Conservation (phyloP, 2,329 filamentous ascomycete species). For the Albifimbria verrucaria region DNA sequence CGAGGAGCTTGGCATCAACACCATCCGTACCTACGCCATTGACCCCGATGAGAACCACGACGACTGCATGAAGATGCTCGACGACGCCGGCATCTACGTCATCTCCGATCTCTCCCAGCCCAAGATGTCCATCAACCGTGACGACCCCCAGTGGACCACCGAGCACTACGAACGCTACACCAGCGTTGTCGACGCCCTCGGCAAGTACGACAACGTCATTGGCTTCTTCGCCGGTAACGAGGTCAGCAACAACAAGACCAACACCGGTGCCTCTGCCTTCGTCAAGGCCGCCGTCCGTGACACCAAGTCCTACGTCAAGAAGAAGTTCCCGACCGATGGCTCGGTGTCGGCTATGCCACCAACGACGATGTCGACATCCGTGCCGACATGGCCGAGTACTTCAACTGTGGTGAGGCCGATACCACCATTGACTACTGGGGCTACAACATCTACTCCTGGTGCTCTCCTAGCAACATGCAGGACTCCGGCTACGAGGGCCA, state of each 20-base stretch:
- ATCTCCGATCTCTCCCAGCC: constrained; percentile 88
- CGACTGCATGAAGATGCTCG: constrained; percentile 79
- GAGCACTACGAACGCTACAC: constrained; percentile 79
- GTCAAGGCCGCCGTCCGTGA: constrained; percentile 98
- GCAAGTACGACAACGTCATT: constrained; percentile 83
- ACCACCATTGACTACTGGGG: constrained; percentile 93
- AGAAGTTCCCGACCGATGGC: constrained; percentile 69
- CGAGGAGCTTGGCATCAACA: constrained; percentile 77
- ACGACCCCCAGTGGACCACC: constrained; percentile 74
- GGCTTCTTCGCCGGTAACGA: constrained; percentile 99
- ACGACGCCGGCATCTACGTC: constrained; percentile 89
- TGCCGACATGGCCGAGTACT: constrained; percentile 80
- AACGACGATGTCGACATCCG: constrained; percentile 88
- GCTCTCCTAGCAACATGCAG: constrained; percentile 75
- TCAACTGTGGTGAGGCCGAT: constrained; percentile 74
- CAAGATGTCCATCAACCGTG: constrained; percentile 77
- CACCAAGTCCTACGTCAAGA: constrained; percentile 89
- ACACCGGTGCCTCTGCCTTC: constrained; percentile 86
- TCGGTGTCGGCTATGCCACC: constrained; percentile 94
- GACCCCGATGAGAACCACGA: constrained; percentile 76
- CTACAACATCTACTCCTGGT: constrained; percentile 99
- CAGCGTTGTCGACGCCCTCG: constrained; percentile 74
- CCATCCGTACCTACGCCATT: constrained; percentile 92
- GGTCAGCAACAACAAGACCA: constrained; percentile 84
- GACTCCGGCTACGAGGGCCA: constrained; percentile 78